Percentiles rank a stretch among this genome's conserved stretches.
Conservation (phyloP, 208 protist species). For the Trypanosoma congolense region DNA sequence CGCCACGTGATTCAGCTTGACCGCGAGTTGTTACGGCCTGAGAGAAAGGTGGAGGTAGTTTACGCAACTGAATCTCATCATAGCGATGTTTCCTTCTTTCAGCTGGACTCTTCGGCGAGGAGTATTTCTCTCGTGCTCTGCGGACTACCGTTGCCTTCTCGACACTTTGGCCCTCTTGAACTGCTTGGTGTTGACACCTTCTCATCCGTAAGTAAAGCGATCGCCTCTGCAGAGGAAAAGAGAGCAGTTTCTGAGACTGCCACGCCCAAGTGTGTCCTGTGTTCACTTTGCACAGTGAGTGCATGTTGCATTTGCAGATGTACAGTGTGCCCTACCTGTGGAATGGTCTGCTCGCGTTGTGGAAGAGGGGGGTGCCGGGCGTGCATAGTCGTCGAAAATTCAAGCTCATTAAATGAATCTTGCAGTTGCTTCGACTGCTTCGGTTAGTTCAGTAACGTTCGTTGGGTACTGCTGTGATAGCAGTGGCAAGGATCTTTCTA, state of each 20-base stretch:
- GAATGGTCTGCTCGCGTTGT: constrained; percentile 27
- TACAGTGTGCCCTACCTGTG: constrained; percentile 29
- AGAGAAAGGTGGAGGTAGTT: not conserved
- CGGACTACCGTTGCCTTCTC: constrained; percentile 15
- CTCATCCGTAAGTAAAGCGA: not conserved
- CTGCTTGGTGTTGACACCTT: constrained; percentile 5
- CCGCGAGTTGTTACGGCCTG: constrained; percentile 28
- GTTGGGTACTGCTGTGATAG: no score
- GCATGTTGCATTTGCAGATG: constrained; percentile 28
- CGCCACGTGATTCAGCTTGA: constrained; percentile 28
- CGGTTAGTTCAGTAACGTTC: no score
- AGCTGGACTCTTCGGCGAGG: constrained; percentile 7
- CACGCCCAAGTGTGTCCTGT: constrained; percentile 23
- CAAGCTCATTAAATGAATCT: not conserved
- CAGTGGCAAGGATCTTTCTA: no score
- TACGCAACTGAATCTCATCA: not conserved
- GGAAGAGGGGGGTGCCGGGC: constrained; percentile 26
- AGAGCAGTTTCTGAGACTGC: not conserved
- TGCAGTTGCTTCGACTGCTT: constrained; percentile 13
- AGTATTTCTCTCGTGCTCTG: constrained; percentile 3
- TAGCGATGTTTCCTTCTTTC: constrained; percentile 9
- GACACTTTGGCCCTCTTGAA: constrained; percentile 10
- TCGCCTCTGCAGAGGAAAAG: not conserved
- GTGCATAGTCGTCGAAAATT: constrained; percentile 20
- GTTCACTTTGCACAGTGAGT: constrained; percentile 9